A percentile compares a stretch with the other conserved stretches of the same genome.
Conservation (phyloP, 2,329 filamentous ascomycete genomes). For the Xylaria multiplex region DNA sequence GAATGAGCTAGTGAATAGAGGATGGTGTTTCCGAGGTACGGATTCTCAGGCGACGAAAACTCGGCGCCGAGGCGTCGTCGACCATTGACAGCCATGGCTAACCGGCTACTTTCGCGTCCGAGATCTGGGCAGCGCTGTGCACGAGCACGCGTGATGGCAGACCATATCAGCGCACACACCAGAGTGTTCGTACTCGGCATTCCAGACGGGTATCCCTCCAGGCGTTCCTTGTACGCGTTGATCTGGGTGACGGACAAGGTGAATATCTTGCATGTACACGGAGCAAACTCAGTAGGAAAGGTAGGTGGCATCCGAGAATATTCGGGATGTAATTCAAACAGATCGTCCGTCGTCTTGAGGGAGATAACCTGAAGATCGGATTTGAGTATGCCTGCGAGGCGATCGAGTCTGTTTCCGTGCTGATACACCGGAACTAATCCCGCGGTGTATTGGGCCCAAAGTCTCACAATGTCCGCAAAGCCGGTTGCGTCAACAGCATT, state of each 20-base stretch:
- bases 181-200: conserved; percentile 1
- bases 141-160: conserved; percentile 12
- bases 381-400: background rate
- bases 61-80: conserved; percentile 1
- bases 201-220: background rate
- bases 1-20: background rate
- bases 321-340: conserved; percentile 9
- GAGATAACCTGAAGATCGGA: background rate
- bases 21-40: conserved; percentile 6
- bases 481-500: conserved; percentile 9
- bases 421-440: background rate
- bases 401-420: background rate
- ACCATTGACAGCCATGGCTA: conserved; percentile 9
- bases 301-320: background rate
- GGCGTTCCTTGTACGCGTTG: background rate
- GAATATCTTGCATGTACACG: conserved; percentile 10
- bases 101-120: conserved; percentile 1
- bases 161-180: conserved; percentile 9
- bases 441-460: conserved; percentile 11
- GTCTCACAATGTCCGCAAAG: conserved; percentile 9
- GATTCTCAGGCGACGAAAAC: background rate
- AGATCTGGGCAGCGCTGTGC: background rate
- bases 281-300: conserved; percentile 1
- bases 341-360: background rate
- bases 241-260: background rate